These are phyloP conservation scores for Candida tetrigidarum DNA, from an alignment of 1,139 yeast species.

Conservation along the genomic window DNA sequence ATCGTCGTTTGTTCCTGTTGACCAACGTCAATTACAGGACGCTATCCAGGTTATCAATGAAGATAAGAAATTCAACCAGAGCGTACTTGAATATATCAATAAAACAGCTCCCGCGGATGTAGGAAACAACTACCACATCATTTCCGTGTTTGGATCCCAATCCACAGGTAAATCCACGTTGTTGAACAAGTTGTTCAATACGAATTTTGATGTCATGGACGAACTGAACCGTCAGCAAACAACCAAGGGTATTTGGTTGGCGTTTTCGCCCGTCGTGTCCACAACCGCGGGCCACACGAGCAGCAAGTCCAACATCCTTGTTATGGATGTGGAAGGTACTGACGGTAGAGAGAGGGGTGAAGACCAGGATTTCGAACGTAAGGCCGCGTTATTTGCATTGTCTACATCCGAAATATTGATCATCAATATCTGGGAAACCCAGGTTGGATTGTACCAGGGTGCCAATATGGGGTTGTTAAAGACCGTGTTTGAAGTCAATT, in stretches of 20 bases:
- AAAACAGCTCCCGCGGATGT: conserved; percentile 37
- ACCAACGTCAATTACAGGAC: conserved; percentile 26
- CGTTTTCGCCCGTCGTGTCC: conserved; percentile 57
- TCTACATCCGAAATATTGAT: conserved; percentile 91
- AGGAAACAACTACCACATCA: conserved; percentile 83
- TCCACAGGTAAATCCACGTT: conserved; percentile 96
- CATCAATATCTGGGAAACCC: conserved; percentile 96
- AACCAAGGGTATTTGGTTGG: conserved; percentile 95
- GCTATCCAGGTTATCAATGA: conserved; percentile 84
- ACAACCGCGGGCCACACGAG: conserved; percentile 23
- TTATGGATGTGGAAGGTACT: conserved; percentile 97
- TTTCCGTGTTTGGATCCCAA: conserved; percentile 96
- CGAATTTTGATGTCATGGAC: conserved; percentile 92
- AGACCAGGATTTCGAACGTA: conserved; percentile 97
- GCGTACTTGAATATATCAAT: conserved; percentile 41
- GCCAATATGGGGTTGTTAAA: conserved; percentile 95
- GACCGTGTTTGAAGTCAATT: conserved; percentile 95
- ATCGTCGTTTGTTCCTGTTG: conserved; percentile 50
- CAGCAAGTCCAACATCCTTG: conserved; percentile 55
- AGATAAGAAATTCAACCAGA: conserved; percentile 61
- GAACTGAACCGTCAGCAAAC: conserved; percentile 83
- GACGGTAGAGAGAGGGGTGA: conserved; percentile 99
- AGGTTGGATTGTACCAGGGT: conserved; percentile 95
- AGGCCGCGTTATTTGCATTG: conserved; percentile 92
- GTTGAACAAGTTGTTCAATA: conserved; percentile 81